Percentiles rank a stretch among this genome's conserved stretches.
Conservation (phyloP, 2,329 filamentous ascomycete genomes). For the Alternaria rosae region DNA sequence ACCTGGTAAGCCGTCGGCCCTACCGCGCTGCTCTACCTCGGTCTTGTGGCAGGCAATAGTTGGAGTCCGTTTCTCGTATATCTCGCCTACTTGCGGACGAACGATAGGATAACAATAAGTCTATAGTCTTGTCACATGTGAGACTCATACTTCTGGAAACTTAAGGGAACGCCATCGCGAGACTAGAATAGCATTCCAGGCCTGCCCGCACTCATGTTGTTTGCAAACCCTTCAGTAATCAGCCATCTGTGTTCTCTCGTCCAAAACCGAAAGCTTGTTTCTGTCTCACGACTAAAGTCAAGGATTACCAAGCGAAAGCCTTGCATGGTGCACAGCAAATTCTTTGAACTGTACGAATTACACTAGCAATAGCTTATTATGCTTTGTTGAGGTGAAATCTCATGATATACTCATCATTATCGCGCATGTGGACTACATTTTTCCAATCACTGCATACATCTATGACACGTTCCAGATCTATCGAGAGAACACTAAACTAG, state of each 20-base stretch:
- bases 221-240: not conserved
- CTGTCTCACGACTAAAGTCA: not conserved
- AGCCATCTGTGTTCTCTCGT: not conserved
- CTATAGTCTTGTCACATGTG: not conserved
- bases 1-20: not conserved
- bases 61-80: not conserved
- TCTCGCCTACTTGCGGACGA: not conserved
- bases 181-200: not conserved
- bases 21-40: not conserved
- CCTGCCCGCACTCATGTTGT: not conserved
- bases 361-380: not conserved
- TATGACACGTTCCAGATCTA: not conserved
- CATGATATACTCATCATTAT: not conserved
- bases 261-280: not conserved
- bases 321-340: not conserved
- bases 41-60: not conserved
- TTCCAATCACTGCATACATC: not conserved
- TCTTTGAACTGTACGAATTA: not conserved
- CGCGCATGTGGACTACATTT: not conserved
- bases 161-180: not conserved
- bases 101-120: not conserved
- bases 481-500: not conserved
- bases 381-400: not conserved
- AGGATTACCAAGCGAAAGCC: not conserved
- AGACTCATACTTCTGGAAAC: not conserved